phyloP scores from a whole-genome alignment of 768 basidiomycete species.

The Suillus plorans region DNA sequence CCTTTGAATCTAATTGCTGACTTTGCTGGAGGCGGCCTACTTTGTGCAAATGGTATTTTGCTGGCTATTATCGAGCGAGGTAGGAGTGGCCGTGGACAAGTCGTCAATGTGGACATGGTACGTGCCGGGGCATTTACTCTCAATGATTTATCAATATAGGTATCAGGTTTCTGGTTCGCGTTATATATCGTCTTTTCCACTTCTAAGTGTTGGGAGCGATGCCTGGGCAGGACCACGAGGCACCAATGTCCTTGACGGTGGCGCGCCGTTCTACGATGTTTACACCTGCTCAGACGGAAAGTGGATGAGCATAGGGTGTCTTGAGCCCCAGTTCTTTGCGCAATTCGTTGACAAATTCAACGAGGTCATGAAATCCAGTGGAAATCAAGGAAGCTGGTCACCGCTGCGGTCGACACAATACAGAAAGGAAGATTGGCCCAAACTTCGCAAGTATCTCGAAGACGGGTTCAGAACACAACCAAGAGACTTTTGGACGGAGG shows the following conservation, averaged over 20 bases:
- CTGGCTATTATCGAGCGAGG: conserved; percentile 70
- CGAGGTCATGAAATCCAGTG: conserved; percentile 43
- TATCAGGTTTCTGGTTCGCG: conserved; percentile 76
- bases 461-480: conserved; percentile 60
- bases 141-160: not conserved
- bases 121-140: conserved; percentile 7
- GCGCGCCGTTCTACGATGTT: conserved; percentile 74
- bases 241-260: conserved; percentile 67
- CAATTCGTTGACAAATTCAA: conserved; percentile 58
- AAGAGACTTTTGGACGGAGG: conserved; percentile 65
- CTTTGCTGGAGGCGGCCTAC: conserved; percentile 79
- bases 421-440: conserved; percentile 55
- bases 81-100: conserved; percentile 66
- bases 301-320: conserved; percentile 76
- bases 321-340: conserved; percentile 72
- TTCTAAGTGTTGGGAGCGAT: conserved; percentile 42
- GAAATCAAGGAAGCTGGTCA: conserved; percentile 50
- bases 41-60: conserved; percentile 70
- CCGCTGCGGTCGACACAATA: conserved; percentile 48
- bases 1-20: conserved; percentile 80
- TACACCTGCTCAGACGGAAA: conserved; percentile 72
- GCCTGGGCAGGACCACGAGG: conserved; percentile 50
- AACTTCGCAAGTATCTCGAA: conserved; percentile 53
- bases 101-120: conserved; percentile 80
- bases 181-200: conserved; percentile 72